Evolutionary conservation across 2,329 filamentous ascomycete species (phyloP), one percentile per base, ranked within the genome.

Genomic region (Xylariaceae sp.): DNA sequence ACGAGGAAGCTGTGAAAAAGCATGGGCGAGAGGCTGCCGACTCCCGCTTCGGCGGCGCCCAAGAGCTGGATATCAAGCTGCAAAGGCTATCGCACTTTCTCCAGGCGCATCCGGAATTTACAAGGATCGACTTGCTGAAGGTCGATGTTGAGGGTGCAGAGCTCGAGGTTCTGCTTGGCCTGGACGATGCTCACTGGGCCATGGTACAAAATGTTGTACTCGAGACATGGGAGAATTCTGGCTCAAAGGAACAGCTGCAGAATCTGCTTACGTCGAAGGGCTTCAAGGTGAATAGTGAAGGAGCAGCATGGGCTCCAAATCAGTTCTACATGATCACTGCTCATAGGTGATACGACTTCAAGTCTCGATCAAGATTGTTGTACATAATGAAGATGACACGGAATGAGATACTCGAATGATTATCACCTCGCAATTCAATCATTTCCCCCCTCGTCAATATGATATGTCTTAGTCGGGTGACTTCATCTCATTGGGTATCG

Each of bases 141-240:
- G 17, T 51, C 17, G 48, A 51, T 15, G 48, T 51, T 3, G 48
- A 51, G 30, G 48, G 48, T 33, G 44, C 44, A 6, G 48, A 51
- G 9, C 44, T 51, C n/a, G 48, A 51, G 35, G 48, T 51, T 6
- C n/a, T 51, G 35, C 44, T 40, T 6, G 48, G 48, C 7, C 17
- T 51, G 12, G 48, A 51, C 3, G 44, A 51, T 22, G 10, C 40
- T 3, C 48, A 51, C 14, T 51, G 48, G 48, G 33, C 5, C 17
- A 10, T 47, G 14, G 44, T 51, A 22, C 39, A 33, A 15, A 51
- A 51, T 33, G n/a, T 51, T 9, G 44, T 47, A 40, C 33, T 51
- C 17, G 48, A 51, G 17, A 51, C 44, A n/a, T 51, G 48, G 44
- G 44, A 47, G 9, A 14, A n/a, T 1, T 47, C 44, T 14, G 40